Evolutionary conservation across 768 basidiomycete species (phyloP), one percentile per base, ranked within the genome.

Genomic region (Boletellus ananas): DNA sequence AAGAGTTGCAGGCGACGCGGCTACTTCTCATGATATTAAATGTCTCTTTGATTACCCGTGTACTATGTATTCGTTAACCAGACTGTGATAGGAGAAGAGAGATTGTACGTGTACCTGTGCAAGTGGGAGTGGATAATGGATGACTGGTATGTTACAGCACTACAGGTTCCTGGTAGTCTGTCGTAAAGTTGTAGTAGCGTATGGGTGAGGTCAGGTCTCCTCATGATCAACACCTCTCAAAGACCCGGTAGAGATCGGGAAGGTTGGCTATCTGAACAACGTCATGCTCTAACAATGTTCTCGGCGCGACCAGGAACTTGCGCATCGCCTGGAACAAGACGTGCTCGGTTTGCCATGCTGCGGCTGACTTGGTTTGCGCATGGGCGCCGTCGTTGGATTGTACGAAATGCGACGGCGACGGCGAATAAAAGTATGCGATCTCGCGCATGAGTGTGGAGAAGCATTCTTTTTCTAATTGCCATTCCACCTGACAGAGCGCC

Each of bases 221-320:
- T 29, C 29, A 29, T 29, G 29, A 39, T 74, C 64, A 97, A 63
- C 94, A 97, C 55, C 94, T 71, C 70, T 98, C 94, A 61, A 98
- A 99, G 0, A 97, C 89, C 54, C 87, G 85, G 67, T 96, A 99
- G 46, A 99, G 72, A 55, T 94, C 92, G 2, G 93, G 93, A 37
- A 98, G 69, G 66, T 81, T 87, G 10, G 96, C 94, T 17, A 95
- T 81, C 68, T 94, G 90, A 2, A 91, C 82, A 5, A 97, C 83
- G 60, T 91, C 89, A 23, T 65, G 64, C 56, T 85, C 87, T 43
- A 86, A 74, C 51, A 86, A 72, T 3, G 78, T 79, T 64, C 79
- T 85, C 7, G 77, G 92, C 39, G 83, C 80, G 6, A 72, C 66
- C 12, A 95, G 71, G 66, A 95, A 88, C 46, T 81, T 79, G 50